Conservation (phyloP, 164 flowering plant genomes). For the Platanus orientalis region DNA sequence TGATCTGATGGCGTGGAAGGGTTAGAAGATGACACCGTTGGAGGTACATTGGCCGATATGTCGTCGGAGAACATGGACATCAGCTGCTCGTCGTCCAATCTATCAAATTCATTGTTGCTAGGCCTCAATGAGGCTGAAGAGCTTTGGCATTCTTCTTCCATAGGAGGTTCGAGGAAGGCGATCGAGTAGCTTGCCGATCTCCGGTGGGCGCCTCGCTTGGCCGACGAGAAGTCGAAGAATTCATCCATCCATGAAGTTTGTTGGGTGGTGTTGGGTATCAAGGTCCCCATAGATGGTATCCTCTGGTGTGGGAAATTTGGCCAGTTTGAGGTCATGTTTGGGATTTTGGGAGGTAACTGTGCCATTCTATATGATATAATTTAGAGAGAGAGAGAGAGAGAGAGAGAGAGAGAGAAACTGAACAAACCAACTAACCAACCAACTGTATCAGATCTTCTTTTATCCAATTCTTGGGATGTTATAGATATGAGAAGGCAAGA, state of each 20-base stretch:
- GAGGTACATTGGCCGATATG: constrained; percentile 22
- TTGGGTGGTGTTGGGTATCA: constrained; percentile 16
- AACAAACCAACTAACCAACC: constrained; percentile 15
- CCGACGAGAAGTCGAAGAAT: constrained; percentile 71
- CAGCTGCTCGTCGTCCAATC: constrained; percentile 72
- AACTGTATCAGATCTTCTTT: not conserved
- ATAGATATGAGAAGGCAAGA: not conserved
- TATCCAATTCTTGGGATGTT: not conserved
- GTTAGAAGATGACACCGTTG: constrained; percentile 39
- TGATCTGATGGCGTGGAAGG: constrained; percentile 68
- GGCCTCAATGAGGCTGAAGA: constrained; percentile 11
- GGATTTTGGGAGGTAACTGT: constrained; percentile 81
- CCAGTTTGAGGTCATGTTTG: constrained; percentile 56
- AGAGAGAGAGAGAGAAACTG: too few species aligned
- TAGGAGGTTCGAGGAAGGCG: constrained; percentile 53
- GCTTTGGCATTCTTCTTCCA: constrained; percentile 35
- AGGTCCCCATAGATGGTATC: constrained; percentile 21
- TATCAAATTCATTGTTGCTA: constrained; percentile 35
- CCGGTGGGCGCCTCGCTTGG: constrained; percentile 54
- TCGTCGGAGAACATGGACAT: constrained; percentile 75
- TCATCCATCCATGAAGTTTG: constrained; percentile 68
- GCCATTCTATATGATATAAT: constrained; percentile 41
- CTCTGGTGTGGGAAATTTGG: constrained; percentile 50
- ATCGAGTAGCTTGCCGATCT: constrained; percentile 73
- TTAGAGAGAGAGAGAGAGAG: constrained; percentile 4